Evolutionary conservation across 2,329 filamentous ascomycete genomes (phyloP).

Genomic region (Sporothrix phasma): DNA sequence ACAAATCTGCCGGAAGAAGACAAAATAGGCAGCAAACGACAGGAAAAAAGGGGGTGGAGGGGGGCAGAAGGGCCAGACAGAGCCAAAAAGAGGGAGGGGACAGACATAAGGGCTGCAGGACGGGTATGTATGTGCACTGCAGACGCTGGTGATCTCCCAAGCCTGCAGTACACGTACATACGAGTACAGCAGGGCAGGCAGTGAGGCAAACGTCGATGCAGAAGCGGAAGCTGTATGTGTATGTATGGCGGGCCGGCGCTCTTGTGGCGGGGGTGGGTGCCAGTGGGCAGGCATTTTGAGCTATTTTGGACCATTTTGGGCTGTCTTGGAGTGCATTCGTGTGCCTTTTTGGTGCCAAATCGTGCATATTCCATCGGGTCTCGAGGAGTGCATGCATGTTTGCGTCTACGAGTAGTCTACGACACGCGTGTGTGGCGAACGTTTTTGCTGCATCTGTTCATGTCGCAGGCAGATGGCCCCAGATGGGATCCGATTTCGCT

Average conservation of each 20-base stretch:
- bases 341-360: neutral
- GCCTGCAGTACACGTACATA: constrained; percentile 9
- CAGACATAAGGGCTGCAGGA: constrained; percentile 6
- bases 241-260: constrained; percentile 11
- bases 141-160: constrained; percentile 10
- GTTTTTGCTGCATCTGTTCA: constrained; percentile 1
- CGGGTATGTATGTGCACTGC: constrained; percentile 13
- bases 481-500: neutral
- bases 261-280: neutral
- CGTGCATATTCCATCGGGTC: constrained; percentile 2
- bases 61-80: too few species aligned
- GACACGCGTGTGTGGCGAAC: neutral
- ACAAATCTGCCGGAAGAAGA: neutral
- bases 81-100: neutral
- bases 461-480: neutral
- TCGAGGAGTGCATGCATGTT: neutral
- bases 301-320: too few species aligned
- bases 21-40: neutral
- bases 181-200: too few species aligned
- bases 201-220: neutral
- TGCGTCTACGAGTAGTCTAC: too few species aligned
- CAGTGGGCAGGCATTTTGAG: neutral
- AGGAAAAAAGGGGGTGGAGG: neutral
- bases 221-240: neutral
- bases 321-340: neutral